Base-by-base conservation (phyloP, 768 basidiomycete species). In the Calocybe gangraenosa region DNA sequence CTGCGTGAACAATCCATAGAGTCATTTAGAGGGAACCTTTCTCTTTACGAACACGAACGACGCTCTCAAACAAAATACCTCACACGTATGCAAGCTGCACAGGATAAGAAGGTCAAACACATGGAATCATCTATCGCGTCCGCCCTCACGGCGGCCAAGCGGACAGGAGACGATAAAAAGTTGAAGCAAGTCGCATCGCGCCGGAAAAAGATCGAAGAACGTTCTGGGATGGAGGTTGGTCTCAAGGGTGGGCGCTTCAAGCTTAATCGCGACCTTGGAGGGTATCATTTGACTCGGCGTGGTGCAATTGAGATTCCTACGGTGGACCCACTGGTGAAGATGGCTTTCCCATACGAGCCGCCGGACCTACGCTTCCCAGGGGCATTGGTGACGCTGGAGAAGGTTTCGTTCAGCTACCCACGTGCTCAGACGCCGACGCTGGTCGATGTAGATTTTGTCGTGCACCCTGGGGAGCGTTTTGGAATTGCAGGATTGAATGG, bases 121-220 rank as follows among this genome's bases (percentile, higher is more conserved):
- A 78, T 84, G 35, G 69, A 78, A 54, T 69, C 71, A 3, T 74
- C 76, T 18, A 85, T 85, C 25, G 69, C 73, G 30, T 69, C 70
- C 40, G 76, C 72, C 8, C 63, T 71, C 1, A 66, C 68, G 40
- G 65, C 68, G 6, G 80, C 80, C 1, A 79, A 73, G 52, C 67
- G 72, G 28, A 76, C 77, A 0, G 81, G 81, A 0, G 81, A 84
- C 51, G 81, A 84, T 41, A 83, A 83, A 50, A 70, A 75, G 37
- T 57, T 67, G 6, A 65, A 71, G 42, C 57, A 65, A 67, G 83
- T 76, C 2, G 75, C 76, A 7, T 75, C 74, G 15, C 64, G 83
- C 7, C 76, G 78, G 57, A 82, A 81, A 63, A 82, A 81, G 63
- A 46, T 75, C 61, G 61, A 65, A 39, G 56, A 71, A 52, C 52